Evolutionary conservation across 1,284 basidiomycete species (phyloP).

Genomic region (Naganishia sp.): DNA sequence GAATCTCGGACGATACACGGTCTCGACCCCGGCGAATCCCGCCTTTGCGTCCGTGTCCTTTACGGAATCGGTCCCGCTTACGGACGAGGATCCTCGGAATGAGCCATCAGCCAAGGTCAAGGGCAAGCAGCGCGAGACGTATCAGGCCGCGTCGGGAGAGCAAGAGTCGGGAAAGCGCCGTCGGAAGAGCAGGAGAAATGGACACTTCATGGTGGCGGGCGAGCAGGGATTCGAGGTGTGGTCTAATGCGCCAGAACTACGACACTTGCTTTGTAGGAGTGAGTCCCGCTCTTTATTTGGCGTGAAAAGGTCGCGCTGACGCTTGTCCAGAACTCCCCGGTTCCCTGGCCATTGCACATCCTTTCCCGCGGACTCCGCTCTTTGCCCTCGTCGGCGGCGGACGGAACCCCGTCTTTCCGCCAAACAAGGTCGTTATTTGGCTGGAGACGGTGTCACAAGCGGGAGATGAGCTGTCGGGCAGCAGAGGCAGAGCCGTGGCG

Average conservation of each 20-base stretch:
- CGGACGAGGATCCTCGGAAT: neutral
- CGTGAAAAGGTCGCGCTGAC: slow-evolving; percentile 26
- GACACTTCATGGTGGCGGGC: slow-evolving; percentile 72
- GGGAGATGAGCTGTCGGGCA: neutral
- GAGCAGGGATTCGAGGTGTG: slow-evolving; percentile 85
- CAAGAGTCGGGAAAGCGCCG: neutral
- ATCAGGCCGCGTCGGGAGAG: neutral
- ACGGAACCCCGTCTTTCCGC: slow-evolving; percentile 83
- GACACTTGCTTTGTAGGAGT: slow-evolving; percentile 78
- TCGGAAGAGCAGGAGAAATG: slow-evolving; percentile 21
- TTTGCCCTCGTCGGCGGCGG: slow-evolving; percentile 89
- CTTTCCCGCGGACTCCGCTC: slow-evolving; percentile 78
- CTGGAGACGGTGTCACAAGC: slow-evolving; percentile 4
- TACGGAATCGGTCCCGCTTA: slow-evolving; percentile 14
- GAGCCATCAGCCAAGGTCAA: neutral
- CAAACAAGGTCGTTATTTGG: slow-evolving; percentile 82
- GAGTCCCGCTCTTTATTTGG: slow-evolving; percentile 37
- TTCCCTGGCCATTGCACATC: slow-evolving; percentile 73
- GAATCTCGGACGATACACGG: slow-evolving; percentile 29
- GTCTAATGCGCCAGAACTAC: slow-evolving; percentile 68
- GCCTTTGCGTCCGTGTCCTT: slow-evolving; percentile 19
- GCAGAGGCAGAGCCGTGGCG: slow-evolving; percentile 65
- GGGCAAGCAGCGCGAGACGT: neutral
- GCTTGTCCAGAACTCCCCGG: slow-evolving; percentile 55
- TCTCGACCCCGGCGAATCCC: slow-evolving; percentile 23